Conservation (phyloP, 1,284 basidiomycete species). For the Leccinum fuscescens region DNA sequence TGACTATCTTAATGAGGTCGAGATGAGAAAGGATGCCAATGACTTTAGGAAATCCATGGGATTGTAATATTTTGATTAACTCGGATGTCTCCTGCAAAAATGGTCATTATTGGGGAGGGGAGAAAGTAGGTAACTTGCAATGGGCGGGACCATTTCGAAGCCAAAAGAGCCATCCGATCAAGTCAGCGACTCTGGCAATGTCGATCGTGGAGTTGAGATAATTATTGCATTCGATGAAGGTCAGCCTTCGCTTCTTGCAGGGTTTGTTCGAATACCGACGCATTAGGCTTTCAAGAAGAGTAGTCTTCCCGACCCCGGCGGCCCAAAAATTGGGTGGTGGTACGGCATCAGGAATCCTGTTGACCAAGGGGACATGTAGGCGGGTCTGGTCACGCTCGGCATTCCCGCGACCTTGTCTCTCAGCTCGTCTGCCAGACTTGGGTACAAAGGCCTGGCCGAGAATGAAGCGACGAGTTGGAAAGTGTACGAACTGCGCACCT, state of each 20-base stretch:
- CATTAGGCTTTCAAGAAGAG: conserved; percentile 89
- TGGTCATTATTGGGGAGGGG: background rate
- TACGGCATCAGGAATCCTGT: conserved; percentile 88
- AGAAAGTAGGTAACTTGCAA: accelerated
- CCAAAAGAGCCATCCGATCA: too few relatives aligned
- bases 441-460: conserved; percentile 84
- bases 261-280: conserved; percentile 94
- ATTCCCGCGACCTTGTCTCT: conserved; percentile 57
- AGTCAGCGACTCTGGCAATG: too few relatives aligned
- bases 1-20: conserved; percentile 82
- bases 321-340: conserved; percentile 96
- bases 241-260: conserved; percentile 39
- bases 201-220: too few relatives aligned
- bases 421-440: conserved; percentile 83
- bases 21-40: too few relatives aligned
- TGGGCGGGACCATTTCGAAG: too few relatives aligned
- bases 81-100: too few relatives aligned
- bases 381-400: conserved; percentile 40
- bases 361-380: conserved; percentile 93
- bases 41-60: too few relatives aligned
- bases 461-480: background rate
- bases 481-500: conserved; percentile 47
- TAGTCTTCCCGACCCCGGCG: conserved; percentile 98
- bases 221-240: too few relatives aligned
- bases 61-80: too few relatives aligned